phyloP scores from a whole-genome alignment of 768 basidiomycete genomes.

The Mycena sanguinolenta region DNA sequence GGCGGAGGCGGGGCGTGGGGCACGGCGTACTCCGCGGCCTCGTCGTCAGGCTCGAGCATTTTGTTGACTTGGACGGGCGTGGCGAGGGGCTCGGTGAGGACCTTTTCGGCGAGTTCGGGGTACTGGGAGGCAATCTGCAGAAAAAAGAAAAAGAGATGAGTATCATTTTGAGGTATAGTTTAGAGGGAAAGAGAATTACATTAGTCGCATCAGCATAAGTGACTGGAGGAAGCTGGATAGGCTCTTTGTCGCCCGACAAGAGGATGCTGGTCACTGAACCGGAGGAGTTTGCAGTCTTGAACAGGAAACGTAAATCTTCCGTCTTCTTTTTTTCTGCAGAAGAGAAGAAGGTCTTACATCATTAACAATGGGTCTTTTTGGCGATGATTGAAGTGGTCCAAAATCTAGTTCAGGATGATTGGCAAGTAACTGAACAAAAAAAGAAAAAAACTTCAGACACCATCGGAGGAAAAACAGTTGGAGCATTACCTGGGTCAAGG shows the following conservation, averaged over 20 bases:
- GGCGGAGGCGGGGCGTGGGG: neutral
- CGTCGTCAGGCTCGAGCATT: conserved; percentile 20
- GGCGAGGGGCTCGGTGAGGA: conserved; percentile 49
- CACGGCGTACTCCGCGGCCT: conserved; percentile 10
- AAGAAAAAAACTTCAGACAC: neutral
- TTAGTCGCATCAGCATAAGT: conserved; percentile 58
- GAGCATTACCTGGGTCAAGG: conserved; percentile 29
- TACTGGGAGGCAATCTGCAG: conserved; percentile 50
- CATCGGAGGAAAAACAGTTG: neutral
- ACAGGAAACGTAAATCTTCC: neutral
- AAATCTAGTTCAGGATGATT: conserved; percentile 28
- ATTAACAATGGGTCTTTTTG: conserved; percentile 1
- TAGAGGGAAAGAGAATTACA: conserved; percentile 40
- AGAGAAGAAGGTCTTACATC: neutral
- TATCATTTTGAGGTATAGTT: neutral
- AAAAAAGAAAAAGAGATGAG: neutral
- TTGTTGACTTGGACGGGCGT: conserved; percentile 24
- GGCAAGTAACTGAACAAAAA: conserved; percentile 19
- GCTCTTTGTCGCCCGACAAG: conserved; percentile 19
- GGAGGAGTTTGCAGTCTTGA: neutral
- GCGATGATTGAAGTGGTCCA: conserved; percentile 21
- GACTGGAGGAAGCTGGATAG: conserved; percentile 40
- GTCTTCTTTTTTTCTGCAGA: too few relatives aligned
- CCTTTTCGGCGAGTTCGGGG: conserved; percentile 50
- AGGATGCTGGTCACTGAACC: neutral